Evolutionary conservation across 192 early-diverging fungal species (phyloP), one percentile per base, ranked within the genome.

Genomic region (Gaertneriomyces sp.): DNA sequence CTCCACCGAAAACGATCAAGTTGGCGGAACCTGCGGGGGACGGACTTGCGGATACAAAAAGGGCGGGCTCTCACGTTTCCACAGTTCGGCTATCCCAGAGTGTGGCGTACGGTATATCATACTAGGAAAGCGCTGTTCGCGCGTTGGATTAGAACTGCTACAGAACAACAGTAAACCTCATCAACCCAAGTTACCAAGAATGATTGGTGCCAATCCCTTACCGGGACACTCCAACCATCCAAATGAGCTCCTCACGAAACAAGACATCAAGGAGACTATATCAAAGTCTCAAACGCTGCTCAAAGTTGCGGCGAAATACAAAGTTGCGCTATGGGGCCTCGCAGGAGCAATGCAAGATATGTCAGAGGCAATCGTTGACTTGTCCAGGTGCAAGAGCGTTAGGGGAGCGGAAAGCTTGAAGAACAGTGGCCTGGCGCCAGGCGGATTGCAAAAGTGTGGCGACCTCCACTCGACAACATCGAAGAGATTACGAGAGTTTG

Each of bases 261-360:
- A 61, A 44, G 68, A 69, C 47, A 14, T 57, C 2, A 69, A 69
- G 42, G 68, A 69, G 14, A 50, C 60, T 17, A 62, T 69, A 17
- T 17, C 45, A n/a, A 50, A 50, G 17, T 60, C 68, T 11, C 19
- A 25, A 3, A 8, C 25, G 4, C 6, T 69, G 17, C 44, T 69
- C 17, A 69, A 69, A 33, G 16, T 40, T n/a, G 49, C 54, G 10
- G 60, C 25, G n/a, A 69, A 69, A 53, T 57, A 69, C 43, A 61
- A 58, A 41, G 40, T 33, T 3, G 60, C 68, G 4, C 1, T 69
- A 25, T 20, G 47, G 17, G 16, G 41, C 5, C 38, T 69, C 12
- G 68, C 68, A 12, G 16, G n/a, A 9, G 54, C 43, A 5, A 62
- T 55, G 60, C n/a, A 58, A 16, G 68, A 69, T 43, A 52, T 69